Percentiles rank a stretch among this genome's conserved stretches.
phyloP scores from a whole-genome alignment of 2,329 filamentous ascomycete genomes.

The Aspergillus fischeri region DNA sequence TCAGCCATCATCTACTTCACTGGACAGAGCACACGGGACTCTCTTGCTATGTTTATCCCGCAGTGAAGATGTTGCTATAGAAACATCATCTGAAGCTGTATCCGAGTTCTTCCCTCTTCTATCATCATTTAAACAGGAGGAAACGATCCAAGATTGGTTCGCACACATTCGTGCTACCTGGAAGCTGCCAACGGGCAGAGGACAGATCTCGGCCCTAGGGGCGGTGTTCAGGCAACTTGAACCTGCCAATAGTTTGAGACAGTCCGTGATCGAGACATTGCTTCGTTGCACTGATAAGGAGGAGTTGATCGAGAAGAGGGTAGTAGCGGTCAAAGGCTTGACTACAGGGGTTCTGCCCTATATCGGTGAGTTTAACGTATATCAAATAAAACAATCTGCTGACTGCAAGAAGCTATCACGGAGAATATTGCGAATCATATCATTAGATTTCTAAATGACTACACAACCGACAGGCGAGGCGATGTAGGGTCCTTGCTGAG shows the following conservation, averaged over 20 bases:
- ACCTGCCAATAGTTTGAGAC: slow-evolving; percentile 17
- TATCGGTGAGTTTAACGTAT: slow-evolving; percentile 25
- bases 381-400: slow-evolving; percentile 5
- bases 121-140: slow-evolving; percentile 25
- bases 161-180: slow-evolving; percentile 32
- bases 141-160: slow-evolving; percentile 38
- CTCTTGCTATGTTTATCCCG: slow-evolving; percentile 39
- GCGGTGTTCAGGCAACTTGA: slow-evolving; percentile 35
- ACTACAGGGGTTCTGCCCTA: slow-evolving; percentile 34
- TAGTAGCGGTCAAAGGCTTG: slow-evolving; percentile 38
- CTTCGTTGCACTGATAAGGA: slow-evolving; percentile 33
- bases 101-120: slow-evolving; percentile 39
- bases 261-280: slow-evolving; percentile 30
- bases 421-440: slow-evolving; percentile 28
- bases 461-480: slow-evolving; percentile 82
- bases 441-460: slow-evolving; percentile 65
- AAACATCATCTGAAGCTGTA: slow-evolving; percentile 38
- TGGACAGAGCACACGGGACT: slow-evolving; percentile 29
- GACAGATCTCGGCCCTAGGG: slow-evolving; percentile 42
- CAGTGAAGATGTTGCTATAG: slow-evolving; percentile 38
- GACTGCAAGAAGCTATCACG: slow-evolving; percentile 25
- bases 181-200: slow-evolving; percentile 38
- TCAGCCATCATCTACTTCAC: slow-evolving; percentile 18
- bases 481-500: slow-evolving; percentile 87
- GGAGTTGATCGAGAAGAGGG: slow-evolving; percentile 39